These are phyloP conservation scores for Triticum dicoccoides DNA, from an alignment of 176 grass and related monocot species.

Conservation along the genomic window DNA sequence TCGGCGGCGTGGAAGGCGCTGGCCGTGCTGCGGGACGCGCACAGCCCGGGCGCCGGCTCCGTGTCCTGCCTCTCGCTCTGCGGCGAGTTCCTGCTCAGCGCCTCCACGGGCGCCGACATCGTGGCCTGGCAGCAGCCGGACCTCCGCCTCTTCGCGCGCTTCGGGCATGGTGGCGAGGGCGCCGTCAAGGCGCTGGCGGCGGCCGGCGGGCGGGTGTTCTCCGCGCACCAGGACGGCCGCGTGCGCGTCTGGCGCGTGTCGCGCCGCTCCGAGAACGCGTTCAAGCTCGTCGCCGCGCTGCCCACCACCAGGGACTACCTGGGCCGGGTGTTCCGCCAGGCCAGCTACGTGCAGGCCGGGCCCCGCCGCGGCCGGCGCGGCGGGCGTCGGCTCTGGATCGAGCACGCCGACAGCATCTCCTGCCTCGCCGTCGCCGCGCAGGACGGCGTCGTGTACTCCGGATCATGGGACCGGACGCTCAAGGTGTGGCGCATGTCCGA, in stretches of 20 bases:
- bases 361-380: constrained; percentile 23
- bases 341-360: constrained; percentile 64
- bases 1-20: constrained; percentile 47
- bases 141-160: constrained; percentile 68
- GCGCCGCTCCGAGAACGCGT: constrained; percentile 59
- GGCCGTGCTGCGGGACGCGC: constrained; percentile 52
- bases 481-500: constrained; percentile 87
- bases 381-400: constrained; percentile 77
- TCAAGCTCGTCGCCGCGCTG: constrained; percentile 72
- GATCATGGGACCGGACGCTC: constrained; percentile 83
- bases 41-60: constrained; percentile 30
- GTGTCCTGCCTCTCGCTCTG: constrained; percentile 80
- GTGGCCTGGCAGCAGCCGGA: constrained; percentile 85
- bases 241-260: constrained; percentile 91
- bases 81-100: constrained; percentile 91
- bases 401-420: constrained; percentile 97
- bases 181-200: constrained; percentile 85
- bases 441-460: constrained; percentile 68
- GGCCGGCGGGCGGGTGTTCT: constrained; percentile 64
- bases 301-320: constrained; percentile 82
- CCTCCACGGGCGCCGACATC: constrained; percentile 73
- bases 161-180: constrained; percentile 65
- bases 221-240: constrained; percentile 83
- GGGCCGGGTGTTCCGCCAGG: constrained; percentile 57
- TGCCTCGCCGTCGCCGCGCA: constrained; percentile 82